These are phyloP conservation scores for Coriaria nepalensis DNA, from an alignment of 306 rosid genomes.

Conservation along the genomic window DNA sequence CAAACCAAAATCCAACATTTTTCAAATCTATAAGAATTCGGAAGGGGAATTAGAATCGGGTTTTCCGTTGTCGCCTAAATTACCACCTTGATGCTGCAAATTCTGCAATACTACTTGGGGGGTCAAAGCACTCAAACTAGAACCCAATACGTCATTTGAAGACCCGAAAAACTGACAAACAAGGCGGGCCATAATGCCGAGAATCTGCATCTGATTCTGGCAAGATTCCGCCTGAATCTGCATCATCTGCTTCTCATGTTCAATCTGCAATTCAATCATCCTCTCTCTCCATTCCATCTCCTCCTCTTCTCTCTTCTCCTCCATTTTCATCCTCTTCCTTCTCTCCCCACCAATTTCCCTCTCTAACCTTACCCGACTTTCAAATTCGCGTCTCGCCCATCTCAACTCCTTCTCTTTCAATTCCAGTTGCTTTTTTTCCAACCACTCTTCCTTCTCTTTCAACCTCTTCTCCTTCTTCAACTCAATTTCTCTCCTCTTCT, in stretches of 20 bases:
- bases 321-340: slow-evolving; percentile 45
- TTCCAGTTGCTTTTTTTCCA: slow-evolving; percentile 39
- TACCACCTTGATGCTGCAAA: slow-evolving; percentile 51
- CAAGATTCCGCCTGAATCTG: slow-evolving; percentile 80
- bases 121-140: slow-evolving; percentile 52
- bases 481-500: slow-evolving; percentile 35
- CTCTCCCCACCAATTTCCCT: slow-evolving; percentile 41
- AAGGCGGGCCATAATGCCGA: slow-evolving; percentile 63
- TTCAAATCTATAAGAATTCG: slow-evolving; percentile 41
- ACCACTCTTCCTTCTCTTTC: slow-evolving; percentile 33
- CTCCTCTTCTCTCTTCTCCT: slow-evolving; percentile 73
- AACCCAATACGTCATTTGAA: slow-evolving; percentile 50
- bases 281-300: slow-evolving; percentile 90
- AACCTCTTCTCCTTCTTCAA: slow-evolving; percentile 28
- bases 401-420: slow-evolving; percentile 43
- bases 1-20: slow-evolving; percentile 3
- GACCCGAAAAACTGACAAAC: slow-evolving; percentile 72
- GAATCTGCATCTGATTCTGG: slow-evolving; percentile 83
- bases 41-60: slow-evolving; percentile 80
- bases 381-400: slow-evolving; percentile 42
- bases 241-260: slow-evolving; percentile 85
- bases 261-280: slow-evolving; percentile 70
- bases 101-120: slow-evolving; percentile 61
- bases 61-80: slow-evolving; percentile 50
- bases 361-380: slow-evolving; percentile 44